Base-by-base conservation (phyloP, 768 basidiomycete genomes). In the Pleurotus tuber-regium region DNA sequence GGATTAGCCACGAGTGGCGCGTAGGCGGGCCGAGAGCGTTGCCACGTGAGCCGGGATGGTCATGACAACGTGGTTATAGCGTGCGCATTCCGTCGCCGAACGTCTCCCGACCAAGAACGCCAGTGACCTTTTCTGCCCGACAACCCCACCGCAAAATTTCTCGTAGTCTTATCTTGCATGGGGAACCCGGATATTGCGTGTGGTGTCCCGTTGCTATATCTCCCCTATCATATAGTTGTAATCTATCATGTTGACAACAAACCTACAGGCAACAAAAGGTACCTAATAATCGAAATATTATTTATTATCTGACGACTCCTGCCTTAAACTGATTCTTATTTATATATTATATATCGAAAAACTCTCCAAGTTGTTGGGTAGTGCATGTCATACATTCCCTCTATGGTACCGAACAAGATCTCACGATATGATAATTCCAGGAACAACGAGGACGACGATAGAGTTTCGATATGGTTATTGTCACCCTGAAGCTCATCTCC, bases 61-160 rank as follows among this genome's bases (percentile, higher is more conserved):
- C 43, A 44, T 44, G 43, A 44, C 43, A 44, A 44, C 43, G 43
- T 44, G 43, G 43, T 16, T 29, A 26, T 44, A 44, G 43, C 43
- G 43, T 44, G 43, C 43, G 14, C 25, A 19, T 28, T 44, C 43
- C 43, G 43, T 44, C 43, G 43, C 43, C 35, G 35, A 38, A 38
- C 21, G 35, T 38, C 35, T n/a, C n/a, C n/a, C n/a, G n/a, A n/a
- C n/a, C n/a, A 38, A 16, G 43, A 25, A 44, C 25, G 24, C 12
- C n/a, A 25, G 28, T 44, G 14, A n/a, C 14, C 26, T 25, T 4
- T 18, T 19, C 23, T 43, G 19, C 14, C 43, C 43, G 43, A 44
- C 10, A 16, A 44, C 43, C 43, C 43, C 43, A 44, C 14, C 25
- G 7, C 21, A 38, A 38, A n/a, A n/a, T n/a, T 18, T 38, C 21